Conservation (phyloP, 306 rosid genomes). For the Biancaea sappan region DNA sequence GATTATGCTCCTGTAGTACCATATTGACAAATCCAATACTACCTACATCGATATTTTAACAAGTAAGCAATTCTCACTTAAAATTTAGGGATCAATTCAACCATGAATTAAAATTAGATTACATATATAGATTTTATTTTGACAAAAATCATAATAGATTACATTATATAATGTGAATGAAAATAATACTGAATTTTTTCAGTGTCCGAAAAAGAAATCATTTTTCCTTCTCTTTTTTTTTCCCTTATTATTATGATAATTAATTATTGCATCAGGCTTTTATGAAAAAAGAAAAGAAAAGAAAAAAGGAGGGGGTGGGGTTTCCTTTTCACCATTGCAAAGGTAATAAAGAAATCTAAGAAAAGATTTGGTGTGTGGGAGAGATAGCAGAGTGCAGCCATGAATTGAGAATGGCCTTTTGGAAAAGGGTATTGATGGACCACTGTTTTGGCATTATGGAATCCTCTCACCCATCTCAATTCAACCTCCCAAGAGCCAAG, state of each 20-base stretch:
- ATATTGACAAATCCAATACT: too few relatives aligned
- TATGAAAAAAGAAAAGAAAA: slow-evolving; percentile 5
- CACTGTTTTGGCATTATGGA: slow-evolving; percentile 67
- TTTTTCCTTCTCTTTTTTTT: too few relatives aligned
- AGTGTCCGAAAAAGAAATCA: too few relatives aligned
- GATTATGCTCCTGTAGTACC: too few relatives aligned
- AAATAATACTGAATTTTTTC: too few relatives aligned
- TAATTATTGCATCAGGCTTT: not conserved
- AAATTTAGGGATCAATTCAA: too few relatives aligned
- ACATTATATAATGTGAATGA: too few relatives aligned
- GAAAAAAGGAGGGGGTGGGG: not conserved
- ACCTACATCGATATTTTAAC: too few relatives aligned
- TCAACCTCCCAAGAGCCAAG: slow-evolving; percentile 49
- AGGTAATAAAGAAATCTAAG: slow-evolving; percentile 53
- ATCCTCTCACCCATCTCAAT: slow-evolving; percentile 33
- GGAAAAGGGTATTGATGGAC: slow-evolving; percentile 73
- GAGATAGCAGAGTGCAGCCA: slow-evolving; percentile 42
- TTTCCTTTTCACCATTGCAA: slow-evolving; percentile 35
- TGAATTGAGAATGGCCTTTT: slow-evolving; percentile 48
- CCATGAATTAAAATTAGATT: too few relatives aligned
- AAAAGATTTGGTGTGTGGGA: slow-evolving; percentile 57
- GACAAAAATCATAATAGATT: too few relatives aligned
- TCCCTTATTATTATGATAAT: not conserved
- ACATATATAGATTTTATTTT: too few relatives aligned
- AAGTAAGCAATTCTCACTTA: too few relatives aligned